Evolutionary conservation across 2,329 filamentous ascomycete genomes (phyloP), one percentile per base, ranked within the genome.

Genomic region (Botrytis fragariae): DNA sequence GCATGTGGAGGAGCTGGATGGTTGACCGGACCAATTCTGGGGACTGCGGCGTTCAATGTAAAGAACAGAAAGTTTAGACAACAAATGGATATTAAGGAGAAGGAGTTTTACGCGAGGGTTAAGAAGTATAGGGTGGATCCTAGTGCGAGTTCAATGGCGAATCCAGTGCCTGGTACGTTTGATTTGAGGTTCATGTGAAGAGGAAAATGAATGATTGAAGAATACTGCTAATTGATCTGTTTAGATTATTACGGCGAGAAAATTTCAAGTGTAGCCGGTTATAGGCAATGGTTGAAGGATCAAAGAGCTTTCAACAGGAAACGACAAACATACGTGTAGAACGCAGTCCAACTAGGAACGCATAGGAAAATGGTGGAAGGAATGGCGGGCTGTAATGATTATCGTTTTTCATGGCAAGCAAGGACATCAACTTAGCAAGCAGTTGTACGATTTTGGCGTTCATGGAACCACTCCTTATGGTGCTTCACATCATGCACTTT

Each of bases 261-360:
- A 87, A 97, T 99, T 79, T 93, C 93, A 69, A 97, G 94, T 79
- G 94, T 98, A 35, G 87, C 91, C 71, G 95, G 93, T 64, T 99
- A 98, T 83, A 87, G 96, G 79, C 91, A 94, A 82, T 99, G 96
- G 96, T 85, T 99, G 80, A 98, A 97, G 87, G 96, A 99, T 81
- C 96, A 98, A 86, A 88, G 95, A 75, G 95, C 95, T 16, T 99
- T 97, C 85, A 97, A 97, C 85, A 94, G 94, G 86, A 97, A 97
- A 89, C 77, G 80, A 73, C 77, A 80, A 62, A 80, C 79, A 45
- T 81, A 80, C 67, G 76, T 81, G 63, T 75, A 51, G 65, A 65
- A 63, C 14, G 16, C 60, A 62, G 25, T 7, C 37, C 44, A 70
- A 22, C 37, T 60, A 39, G 29, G 48, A 35, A 60, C 51, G 35